Percentiles rank a stretch among this genome's conserved stretches.
Evolutionary conservation across 2,329 filamentous ascomycete species (phyloP).

Genomic region (Cladophialophora immunda): DNA sequence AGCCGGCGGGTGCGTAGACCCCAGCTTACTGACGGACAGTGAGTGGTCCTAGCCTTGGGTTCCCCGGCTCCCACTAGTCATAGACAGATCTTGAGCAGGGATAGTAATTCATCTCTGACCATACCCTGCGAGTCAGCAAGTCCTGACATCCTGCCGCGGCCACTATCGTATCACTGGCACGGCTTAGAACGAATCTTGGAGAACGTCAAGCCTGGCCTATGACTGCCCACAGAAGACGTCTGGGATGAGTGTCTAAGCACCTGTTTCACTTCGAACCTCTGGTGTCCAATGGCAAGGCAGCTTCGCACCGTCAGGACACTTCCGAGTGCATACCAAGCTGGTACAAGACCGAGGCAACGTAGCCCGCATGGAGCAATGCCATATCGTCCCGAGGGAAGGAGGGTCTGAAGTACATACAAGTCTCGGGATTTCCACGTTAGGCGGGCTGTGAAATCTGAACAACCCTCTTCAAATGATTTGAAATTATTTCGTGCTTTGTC

Average conservation of each 20-base stretch:
- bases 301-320: neutral
- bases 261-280: no score
- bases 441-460: neutral
- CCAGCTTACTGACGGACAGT: no score
- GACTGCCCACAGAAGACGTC: no score
- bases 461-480: neutral
- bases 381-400: neutral
- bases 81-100: neutral
- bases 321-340: neutral
- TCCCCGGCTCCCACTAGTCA: no score
- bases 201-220: no score
- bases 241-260: no score
- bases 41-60: no score
- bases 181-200: no score
- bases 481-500: neutral
- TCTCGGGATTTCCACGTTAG: no score
- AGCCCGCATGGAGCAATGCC: neutral
- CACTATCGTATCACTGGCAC: neutral
- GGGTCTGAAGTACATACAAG: neutral
- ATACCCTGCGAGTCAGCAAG: neutral
- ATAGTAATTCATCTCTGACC: conserved; percentile 26
- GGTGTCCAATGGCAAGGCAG: no score
- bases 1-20: no score
- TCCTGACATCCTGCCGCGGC: neutral
- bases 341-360: neutral